Base-by-base conservation (phyloP, 1,284 basidiomycete species). In the Cryptococcus amylolentus region DNA sequence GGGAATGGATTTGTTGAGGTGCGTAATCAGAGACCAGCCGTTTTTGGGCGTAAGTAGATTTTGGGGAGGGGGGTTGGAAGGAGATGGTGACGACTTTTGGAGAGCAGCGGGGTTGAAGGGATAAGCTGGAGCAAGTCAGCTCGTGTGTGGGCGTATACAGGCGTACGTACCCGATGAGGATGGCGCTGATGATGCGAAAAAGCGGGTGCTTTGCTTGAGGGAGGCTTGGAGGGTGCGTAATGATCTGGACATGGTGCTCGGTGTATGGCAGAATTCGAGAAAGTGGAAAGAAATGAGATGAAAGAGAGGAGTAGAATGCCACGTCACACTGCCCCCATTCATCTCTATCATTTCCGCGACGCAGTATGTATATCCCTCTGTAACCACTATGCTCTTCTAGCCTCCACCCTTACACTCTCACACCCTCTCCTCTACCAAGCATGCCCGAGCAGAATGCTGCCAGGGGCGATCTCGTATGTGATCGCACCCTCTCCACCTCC, bases 11-110 rank as follows among this genome's bases (percentile, higher is more conserved):
- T 84, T 80, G 61, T 82, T 83, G 57, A 93, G 80, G 77, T 89
- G 84, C 39, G 83, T 78, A 84, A 93, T 89, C 52, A 93, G 81
- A 31, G 87, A 87, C 76, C 86, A 87, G 74, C 91, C 91, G 63
- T 83, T 74, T 27, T 63, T 60, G 1, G 76, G 75, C 9, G 79
- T 80, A 31, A 89, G 80, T 37, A 72, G 65, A 40, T 61, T 55
- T 75, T 66, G 39, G 60, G 65, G 47, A 62, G 74, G 67, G 12
- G 80, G 69, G 26, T 79, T 68, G 12, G 80, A 68, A 26, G 79
- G 66, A 40, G 78, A 70, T 9, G 84, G 79, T 12, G 80, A 73
- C 0, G 83, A 74, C 10, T 82, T 82, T 46, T 84, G 78, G 47
- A 55, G n/a, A 41, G 84, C 88, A 10, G 80, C 80, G 64, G 82